Evolutionary conservation across 129 eudicot genomes (phyloP).

Genomic region (Solidago caesia): DNA sequence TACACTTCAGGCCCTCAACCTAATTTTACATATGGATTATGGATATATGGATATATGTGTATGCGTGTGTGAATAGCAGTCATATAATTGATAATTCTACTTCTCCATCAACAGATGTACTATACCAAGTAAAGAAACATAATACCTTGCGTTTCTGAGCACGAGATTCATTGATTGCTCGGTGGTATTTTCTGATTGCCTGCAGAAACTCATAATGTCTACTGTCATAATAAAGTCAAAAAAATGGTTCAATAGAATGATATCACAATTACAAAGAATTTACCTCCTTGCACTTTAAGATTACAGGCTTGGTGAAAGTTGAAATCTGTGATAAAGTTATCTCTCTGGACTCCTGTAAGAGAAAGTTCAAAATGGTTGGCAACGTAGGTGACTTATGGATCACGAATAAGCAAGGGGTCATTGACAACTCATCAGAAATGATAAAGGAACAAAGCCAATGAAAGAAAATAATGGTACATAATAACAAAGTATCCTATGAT

Average conservation of each 20-base stretch:
- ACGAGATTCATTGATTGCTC: constrained; percentile 98
- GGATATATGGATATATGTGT: neutral
- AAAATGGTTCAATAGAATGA: neutral
- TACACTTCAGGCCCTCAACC: constrained; percentile 22
- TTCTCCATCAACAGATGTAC: neutral
- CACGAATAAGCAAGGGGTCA: too few relatives aligned
- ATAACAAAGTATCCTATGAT: neutral
- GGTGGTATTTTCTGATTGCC: constrained; percentile 87
- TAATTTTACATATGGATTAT: neutral
- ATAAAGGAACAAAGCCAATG: neutral
- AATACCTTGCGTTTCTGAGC: constrained; percentile 92
- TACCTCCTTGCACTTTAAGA: constrained; percentile 86
- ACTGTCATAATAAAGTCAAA: neutral
- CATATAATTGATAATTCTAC: constrained; percentile 1
- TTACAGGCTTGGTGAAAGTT: constrained; percentile 59
- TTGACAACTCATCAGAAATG: neutral
- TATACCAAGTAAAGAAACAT: constrained; percentile 21
- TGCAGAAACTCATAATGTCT: constrained; percentile 36
- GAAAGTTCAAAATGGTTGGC: neutral
- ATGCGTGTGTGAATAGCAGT: neutral
- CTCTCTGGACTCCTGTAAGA: constrained; percentile 85
- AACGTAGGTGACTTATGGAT: too few relatives aligned
- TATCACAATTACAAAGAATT: constrained; percentile 13
- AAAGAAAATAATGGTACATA: neutral
- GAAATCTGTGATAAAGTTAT: constrained; percentile 76